phyloP scores from a whole-genome alignment of 2,329 filamentous ascomycete genomes.

The Ascochyta koolunga region DNA sequence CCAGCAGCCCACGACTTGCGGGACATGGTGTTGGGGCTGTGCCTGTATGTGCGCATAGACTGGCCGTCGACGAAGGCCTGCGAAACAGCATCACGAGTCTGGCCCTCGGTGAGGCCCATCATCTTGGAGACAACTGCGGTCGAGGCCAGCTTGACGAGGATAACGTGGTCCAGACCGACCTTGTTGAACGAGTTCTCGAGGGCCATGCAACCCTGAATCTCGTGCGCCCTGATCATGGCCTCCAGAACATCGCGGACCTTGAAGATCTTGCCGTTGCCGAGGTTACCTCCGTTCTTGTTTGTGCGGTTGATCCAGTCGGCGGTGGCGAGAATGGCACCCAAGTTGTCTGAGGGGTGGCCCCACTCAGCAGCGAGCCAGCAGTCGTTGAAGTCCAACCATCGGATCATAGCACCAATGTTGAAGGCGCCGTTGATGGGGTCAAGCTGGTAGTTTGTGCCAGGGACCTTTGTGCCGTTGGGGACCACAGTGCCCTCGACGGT shows the following conservation, averaged over 20 bases:
- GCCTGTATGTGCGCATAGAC: slow-evolving; percentile 93
- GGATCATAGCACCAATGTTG: slow-evolving; percentile 98
- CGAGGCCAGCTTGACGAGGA: slow-evolving; percentile 96
- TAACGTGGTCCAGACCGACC: slow-evolving; percentile 96
- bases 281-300: slow-evolving; percentile 80
- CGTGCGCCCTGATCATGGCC: slow-evolving; percentile 98
- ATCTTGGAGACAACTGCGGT: slow-evolving; percentile 94
- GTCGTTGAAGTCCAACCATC: slow-evolving; percentile 99
- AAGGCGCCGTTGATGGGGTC: slow-evolving; percentile 96
- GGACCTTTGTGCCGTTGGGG: slow-evolving; percentile 88
- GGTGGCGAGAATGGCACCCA: slow-evolving; percentile 94
- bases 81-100: slow-evolving; percentile 93
- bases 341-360: slow-evolving; percentile 98
- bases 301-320: slow-evolving; percentile 98
- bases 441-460: slow-evolving; percentile 90
- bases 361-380: slow-evolving; percentile 99
- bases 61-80: slow-evolving; percentile 98
- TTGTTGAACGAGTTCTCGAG: slow-evolving; percentile 99
- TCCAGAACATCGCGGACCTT: slow-evolving; percentile 91
- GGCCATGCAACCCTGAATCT: slow-evolving; percentile 96
- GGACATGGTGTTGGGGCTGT: slow-evolving; percentile 99
- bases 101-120: slow-evolving; percentile 84
- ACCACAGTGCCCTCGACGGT: slow-evolving; percentile 89
- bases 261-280: slow-evolving; percentile 76
- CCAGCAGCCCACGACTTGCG: slow-evolving; percentile 99